phyloP scores from a whole-genome alignment of 2,329 filamentous ascomycete species.

The Penicillium capsulatum region DNA sequence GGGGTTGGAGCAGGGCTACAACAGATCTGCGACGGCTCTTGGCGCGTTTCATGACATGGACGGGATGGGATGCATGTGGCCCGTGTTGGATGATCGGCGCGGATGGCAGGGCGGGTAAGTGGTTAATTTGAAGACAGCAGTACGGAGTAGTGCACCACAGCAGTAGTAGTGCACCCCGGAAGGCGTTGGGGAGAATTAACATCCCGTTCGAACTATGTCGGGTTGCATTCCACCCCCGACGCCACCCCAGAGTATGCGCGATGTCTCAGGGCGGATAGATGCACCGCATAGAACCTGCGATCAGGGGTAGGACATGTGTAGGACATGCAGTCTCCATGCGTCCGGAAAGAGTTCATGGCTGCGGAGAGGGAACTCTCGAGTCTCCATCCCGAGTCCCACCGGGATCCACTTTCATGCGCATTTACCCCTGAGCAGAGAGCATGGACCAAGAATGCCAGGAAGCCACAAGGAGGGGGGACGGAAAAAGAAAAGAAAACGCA shows the following conservation, averaged over 20 bases:
- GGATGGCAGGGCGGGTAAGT: slow-evolving; percentile 1
- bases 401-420: slow-evolving; percentile 17
- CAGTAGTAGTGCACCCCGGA: too few relatives aligned
- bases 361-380: slow-evolving; percentile 13
- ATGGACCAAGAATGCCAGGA: slow-evolving; percentile 12
- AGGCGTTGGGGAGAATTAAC: too few relatives aligned
- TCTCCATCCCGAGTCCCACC: slow-evolving; percentile 16
- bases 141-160: too few relatives aligned
- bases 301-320: slow-evolving; percentile 6
- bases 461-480: not conserved
- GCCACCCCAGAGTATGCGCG: slow-evolving; percentile 8
- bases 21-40: slow-evolving; percentile 20
- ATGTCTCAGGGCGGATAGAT: slow-evolving; percentile 6
- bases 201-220: not conserved
- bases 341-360: slow-evolving; percentile 10
- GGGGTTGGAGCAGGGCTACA: slow-evolving; percentile 5
- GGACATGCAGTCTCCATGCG: slow-evolving; percentile 5
- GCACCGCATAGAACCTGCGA: not conserved
- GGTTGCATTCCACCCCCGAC: slow-evolving; percentile 5
- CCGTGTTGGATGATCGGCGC: slow-evolving; percentile 17
- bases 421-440: slow-evolving; percentile 25
- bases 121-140: too few relatives aligned
- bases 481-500: slow-evolving; percentile 9
- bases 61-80: slow-evolving; percentile 20
- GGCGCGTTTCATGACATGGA: slow-evolving; percentile 19